Conservation (phyloP, 371 early-diverging fungal genomes). For the Syncephalis plumigaleata region DNA sequence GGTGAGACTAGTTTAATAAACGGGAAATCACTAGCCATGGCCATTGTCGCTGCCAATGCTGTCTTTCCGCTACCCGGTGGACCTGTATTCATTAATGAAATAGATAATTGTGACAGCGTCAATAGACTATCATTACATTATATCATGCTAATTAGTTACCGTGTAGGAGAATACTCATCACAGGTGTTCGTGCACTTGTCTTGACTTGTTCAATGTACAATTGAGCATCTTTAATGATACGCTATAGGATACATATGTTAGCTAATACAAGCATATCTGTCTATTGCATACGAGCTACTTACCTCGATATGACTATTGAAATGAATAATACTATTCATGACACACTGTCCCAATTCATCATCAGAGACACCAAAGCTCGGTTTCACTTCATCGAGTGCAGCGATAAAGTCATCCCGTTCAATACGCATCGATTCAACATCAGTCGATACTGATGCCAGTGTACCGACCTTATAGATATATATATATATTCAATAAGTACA, state of each 20-base stretch:
- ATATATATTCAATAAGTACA: conserved; percentile 6
- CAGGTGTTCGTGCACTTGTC: conserved; percentile 64
- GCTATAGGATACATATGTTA: conserved; percentile 13
- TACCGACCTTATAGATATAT: conserved; percentile 35
- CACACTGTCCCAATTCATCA: conserved; percentile 71
- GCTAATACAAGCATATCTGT: conserved; percentile 7
- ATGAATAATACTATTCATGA: conserved; percentile 70
- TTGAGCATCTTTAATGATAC: conserved; percentile 60
- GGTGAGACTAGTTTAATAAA: conserved; percentile 98
- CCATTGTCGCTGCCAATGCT: conserved; percentile 93
- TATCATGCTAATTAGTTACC: conserved; percentile 17
- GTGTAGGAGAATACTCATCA: conserved; percentile 75
- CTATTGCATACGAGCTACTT: too few species aligned
- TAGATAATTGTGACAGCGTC: background rate
- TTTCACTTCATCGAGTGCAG: conserved; percentile 91
- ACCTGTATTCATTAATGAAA: conserved; percentile 18
- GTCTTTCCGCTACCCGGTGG: conserved; percentile 94
- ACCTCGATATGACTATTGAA: conserved; percentile 53
- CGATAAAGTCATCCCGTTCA: conserved; percentile 80
- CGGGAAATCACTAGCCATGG: conserved; percentile 88
- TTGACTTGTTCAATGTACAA: conserved; percentile 77
- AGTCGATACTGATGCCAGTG: conserved; percentile 53
- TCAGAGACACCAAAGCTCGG: conserved; percentile 98
- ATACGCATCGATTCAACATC: conserved; percentile 86
- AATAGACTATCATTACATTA: background rate